Base-by-base conservation (phyloP, 805 yeast species). In the Candida arabinofermentans region DNA sequence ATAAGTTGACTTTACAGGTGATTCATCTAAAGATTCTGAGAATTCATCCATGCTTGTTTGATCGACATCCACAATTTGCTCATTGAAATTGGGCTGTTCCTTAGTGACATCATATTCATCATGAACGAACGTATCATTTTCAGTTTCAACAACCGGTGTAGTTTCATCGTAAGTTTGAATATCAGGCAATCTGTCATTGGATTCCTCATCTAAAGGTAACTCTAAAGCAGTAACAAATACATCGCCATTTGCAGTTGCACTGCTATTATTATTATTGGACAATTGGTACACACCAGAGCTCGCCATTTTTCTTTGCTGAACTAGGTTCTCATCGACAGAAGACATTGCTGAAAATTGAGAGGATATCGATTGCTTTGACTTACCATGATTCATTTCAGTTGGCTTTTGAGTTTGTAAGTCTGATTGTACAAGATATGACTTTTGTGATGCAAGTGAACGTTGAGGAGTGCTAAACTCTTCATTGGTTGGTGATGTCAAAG, bases 151-250 rank as follows among this genome's bases (percentile, higher is more conserved):
- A n/a, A n/a, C n/a, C n/a, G n/a, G n/a, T n/a, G n/a, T n/a, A 14
- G 17, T 10, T n/a, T 7, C 5, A 8, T 33, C 18, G 18, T 12
- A 4, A 29, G 35, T n/a, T 21, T 18, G 10, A 21, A 23, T 26
- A 12, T 7, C 8, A 31, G 14, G 18, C 19, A 8, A 7, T 18
- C 22, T 27, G 13, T 27, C 23, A 14, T 24, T 23, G 21, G 5
- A 13, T 10, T 13, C n/a, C 27, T 34, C 37, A 14, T 34, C n/a
- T 9, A 21, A 22, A 9, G 56, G 56, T 22, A 68, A 58, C 40
- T 68, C 70, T 0, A 67, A 55, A 1, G 72, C 72, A 2, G 72
- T 67, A 12, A 64, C 66, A 51, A 57, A 68, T 3, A 64, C 59
- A 26, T 67, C 71, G 6, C 48, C 44, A 18, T 53, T 58, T 4